A percentile compares a stretch with the other conserved stretches of the same genome.
phyloP scores from a whole-genome alignment of 257 asterid species.

The Ehretia macrophylla region DNA sequence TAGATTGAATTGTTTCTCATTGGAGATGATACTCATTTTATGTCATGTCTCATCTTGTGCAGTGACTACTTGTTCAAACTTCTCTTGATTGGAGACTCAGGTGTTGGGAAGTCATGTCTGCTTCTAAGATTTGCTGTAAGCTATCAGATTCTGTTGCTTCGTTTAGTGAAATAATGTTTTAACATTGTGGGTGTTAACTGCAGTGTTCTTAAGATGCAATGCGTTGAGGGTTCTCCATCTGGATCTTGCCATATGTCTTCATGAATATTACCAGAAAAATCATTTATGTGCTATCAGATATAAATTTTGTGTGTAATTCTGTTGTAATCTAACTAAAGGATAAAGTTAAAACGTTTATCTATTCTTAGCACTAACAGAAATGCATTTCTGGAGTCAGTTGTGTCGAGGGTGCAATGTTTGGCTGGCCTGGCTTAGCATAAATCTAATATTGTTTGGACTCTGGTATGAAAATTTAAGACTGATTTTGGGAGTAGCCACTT shows the following conservation, averaged over 20 bases:
- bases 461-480: neutral
- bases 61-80: constrained; percentile 84
- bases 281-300: too few species aligned
- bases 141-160: neutral
- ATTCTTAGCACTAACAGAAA: too few species aligned
- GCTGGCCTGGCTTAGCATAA: neutral
- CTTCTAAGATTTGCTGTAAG: constrained; percentile 84
- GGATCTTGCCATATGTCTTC: too few species aligned
- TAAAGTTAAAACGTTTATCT: too few species aligned
- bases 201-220: too few species aligned
- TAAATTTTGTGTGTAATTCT: too few species aligned
- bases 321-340: too few species aligned
- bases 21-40: neutral
- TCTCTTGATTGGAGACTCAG: constrained; percentile 79
- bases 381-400: too few species aligned
- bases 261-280: too few species aligned
- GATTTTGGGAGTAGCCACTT: constrained; percentile 1
- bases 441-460: neutral
- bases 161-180: neutral
- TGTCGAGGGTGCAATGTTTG: neutral
- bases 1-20: too few species aligned
- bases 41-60: constrained; percentile 26
- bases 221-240: too few species aligned
- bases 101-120: constrained; percentile 87
- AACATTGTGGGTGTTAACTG: neutral